Conservation (phyloP, 495 filamentous ascomycete species). For the Aspergillus carlsbadensis region DNA sequence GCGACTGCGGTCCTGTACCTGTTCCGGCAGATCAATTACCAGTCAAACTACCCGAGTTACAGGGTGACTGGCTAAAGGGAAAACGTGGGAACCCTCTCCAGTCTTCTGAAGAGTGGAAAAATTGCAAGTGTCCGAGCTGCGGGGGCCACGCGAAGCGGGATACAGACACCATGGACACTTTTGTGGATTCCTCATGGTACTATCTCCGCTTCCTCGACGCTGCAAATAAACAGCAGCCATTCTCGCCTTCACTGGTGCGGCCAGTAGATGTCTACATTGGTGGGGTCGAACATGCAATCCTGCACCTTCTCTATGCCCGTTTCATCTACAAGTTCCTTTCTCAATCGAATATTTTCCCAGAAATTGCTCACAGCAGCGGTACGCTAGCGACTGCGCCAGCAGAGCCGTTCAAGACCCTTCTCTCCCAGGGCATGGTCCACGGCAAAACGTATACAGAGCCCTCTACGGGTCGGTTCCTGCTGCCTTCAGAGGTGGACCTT, state of each 20-base stretch:
- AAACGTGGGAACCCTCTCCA: slow-evolving; percentile 78
- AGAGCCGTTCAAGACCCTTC: slow-evolving; percentile 78
- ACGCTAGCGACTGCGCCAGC: slow-evolving; percentile 25
- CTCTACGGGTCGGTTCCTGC: slow-evolving; percentile 70
- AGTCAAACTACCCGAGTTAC: slow-evolving; percentile 69
- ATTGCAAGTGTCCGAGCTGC: slow-evolving; percentile 75
- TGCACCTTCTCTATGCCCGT: slow-evolving; percentile 87
- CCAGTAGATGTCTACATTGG: slow-evolving; percentile 87
- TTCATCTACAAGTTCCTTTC: slow-evolving; percentile 88
- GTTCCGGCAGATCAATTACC: slow-evolving; percentile 76
- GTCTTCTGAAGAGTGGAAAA: slow-evolving; percentile 67
- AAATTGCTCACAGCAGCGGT: slow-evolving; percentile 30
- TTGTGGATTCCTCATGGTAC: slow-evolving; percentile 94
- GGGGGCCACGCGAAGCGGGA: slow-evolving; percentile 69
- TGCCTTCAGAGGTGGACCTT: slow-evolving; percentile 71
- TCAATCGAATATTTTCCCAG: slow-evolving; percentile 54
- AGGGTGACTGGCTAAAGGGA: slow-evolving; percentile 63
- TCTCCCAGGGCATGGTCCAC: slow-evolving; percentile 92
- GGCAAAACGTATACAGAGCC: slow-evolving; percentile 81
- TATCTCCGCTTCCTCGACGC: slow-evolving; percentile 76
- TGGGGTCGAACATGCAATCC: slow-evolving; percentile 85
- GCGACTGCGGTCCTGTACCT: slow-evolving; percentile 71
- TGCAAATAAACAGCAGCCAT: slow-evolving; percentile 58
- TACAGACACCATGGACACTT: slow-evolving; percentile 95
- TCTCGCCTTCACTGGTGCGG: slow-evolving; percentile 57